Evolutionary conservation across 2,329 filamentous ascomycete genomes (phyloP).

Genomic region (Aspergillus piperis): DNA sequence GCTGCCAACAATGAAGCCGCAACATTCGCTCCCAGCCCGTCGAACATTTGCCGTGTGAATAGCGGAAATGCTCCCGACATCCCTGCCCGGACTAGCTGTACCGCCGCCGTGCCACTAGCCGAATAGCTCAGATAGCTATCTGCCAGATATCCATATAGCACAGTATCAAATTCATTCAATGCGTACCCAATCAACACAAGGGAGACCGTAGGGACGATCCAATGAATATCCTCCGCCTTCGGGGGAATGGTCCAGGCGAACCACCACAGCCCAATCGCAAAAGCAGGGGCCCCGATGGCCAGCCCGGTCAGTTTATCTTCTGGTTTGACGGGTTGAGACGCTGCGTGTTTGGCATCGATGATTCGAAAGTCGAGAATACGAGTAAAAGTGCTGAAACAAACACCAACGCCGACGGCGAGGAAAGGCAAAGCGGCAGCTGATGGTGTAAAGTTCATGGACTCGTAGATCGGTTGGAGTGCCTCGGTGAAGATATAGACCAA

Average conservation of each 20-base stretch:
- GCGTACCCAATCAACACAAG: slow-evolving; percentile 52
- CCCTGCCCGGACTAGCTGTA: slow-evolving; percentile 43
- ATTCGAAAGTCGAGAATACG: slow-evolving; percentile 46
- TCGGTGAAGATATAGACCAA: slow-evolving; percentile 54
- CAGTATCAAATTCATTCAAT: slow-evolving; percentile 49
- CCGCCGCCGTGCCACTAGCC: slow-evolving; percentile 47
- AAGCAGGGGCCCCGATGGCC: slow-evolving; percentile 46
- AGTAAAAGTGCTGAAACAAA: slow-evolving; percentile 45
- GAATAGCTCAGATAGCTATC: slow-evolving; percentile 50
- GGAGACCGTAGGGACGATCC: slow-evolving; percentile 44
- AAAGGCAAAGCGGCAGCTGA: slow-evolving; percentile 44
- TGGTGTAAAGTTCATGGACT: slow-evolving; percentile 35
- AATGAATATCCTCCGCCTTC: slow-evolving; percentile 32
- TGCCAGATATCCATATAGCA: slow-evolving; percentile 47
- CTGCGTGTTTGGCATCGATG: slow-evolving; percentile 19
- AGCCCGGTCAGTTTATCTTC: slow-evolving; percentile 54
- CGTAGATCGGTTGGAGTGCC: slow-evolving; percentile 44
- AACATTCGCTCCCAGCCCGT: slow-evolving; percentile 40
- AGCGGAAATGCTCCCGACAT: slow-evolving; percentile 45
- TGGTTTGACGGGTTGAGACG: slow-evolving; percentile 31
- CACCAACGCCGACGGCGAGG: slow-evolving; percentile 44
- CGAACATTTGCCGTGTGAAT: slow-evolving; percentile 46
- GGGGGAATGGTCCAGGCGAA: slow-evolving; percentile 54
- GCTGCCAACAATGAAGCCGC: slow-evolving; percentile 45
- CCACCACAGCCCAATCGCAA: slow-evolving; percentile 51